phyloP scores from a whole-genome alignment of 192 early-diverging fungal genomes.

The Pilobolus umbonatus region DNA sequence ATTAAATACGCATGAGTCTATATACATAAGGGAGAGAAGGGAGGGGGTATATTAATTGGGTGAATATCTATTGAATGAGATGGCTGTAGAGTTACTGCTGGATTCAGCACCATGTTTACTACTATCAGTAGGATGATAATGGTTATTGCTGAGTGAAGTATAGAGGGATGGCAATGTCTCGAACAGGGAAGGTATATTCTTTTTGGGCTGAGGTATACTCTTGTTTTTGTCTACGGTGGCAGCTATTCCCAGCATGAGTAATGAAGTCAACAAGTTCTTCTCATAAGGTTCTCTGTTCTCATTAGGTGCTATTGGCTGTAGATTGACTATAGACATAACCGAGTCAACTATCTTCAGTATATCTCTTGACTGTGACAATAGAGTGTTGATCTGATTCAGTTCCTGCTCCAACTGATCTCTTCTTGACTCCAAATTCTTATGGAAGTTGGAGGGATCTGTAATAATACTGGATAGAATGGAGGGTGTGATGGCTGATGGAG shows the following conservation, averaged over 20 bases:
- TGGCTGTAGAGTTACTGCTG: no score
- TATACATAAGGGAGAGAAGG: background rate
- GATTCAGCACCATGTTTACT: no score
- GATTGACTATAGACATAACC: slow-evolving; percentile 1
- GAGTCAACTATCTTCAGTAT: slow-evolving; percentile 7
- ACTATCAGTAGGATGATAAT: background rate
- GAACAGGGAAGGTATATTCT: background rate
- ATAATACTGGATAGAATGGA: slow-evolving; percentile 6
- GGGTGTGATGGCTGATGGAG: background rate
- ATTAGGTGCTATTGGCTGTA: background rate
- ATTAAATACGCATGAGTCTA: background rate
- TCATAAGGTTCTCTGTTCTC: background rate
- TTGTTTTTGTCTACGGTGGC: background rate
- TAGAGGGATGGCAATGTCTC: slow-evolving; percentile 3
- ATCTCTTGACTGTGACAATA: slow-evolving; percentile 7
- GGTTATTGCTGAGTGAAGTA: background rate
- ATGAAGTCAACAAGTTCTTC: background rate
- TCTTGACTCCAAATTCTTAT: background rate
- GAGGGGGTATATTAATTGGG: no score
- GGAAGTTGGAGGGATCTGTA: background rate
- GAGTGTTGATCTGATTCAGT: background rate
- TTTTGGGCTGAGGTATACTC: no score
- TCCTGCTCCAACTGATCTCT: slow-evolving; percentile 8
- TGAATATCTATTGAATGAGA: no score
- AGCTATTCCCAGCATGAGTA: slow-evolving; percentile 5